These are phyloP conservation scores for Solanum stenotomum DNA, from an alignment of 257 asterid genomes.

Conservation along the genomic window DNA sequence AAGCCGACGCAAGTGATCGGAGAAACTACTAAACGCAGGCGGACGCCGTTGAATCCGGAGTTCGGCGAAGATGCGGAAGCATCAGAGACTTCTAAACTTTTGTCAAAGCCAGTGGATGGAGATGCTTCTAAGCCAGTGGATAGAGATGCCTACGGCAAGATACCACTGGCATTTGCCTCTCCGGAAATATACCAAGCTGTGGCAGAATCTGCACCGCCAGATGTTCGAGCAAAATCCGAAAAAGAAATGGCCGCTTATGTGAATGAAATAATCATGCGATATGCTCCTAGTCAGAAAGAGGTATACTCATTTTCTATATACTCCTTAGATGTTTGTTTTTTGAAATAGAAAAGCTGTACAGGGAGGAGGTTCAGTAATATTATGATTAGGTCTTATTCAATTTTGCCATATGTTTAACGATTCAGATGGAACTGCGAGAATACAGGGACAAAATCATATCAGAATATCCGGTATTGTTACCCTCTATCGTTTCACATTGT, in stretches of 20 bases:
- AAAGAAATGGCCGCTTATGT: not conserved
- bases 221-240: not conserved
- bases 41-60: not conserved
- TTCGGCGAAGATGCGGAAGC: not conserved
- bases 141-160: not conserved
- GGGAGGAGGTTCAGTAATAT: no score
- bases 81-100: not conserved
- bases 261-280: not conserved
- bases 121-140: no score
- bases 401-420: not conserved
- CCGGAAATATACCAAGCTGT: not conserved
- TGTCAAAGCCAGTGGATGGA: not conserved
- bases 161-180: not conserved
- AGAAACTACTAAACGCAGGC: not conserved
- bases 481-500: not conserved
- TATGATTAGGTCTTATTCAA: not conserved
- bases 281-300: not conserved
- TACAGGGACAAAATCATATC: not conserved
- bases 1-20: not conserved
- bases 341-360: not conserved
- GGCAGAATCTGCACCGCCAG: not conserved
- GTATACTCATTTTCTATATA: not conserved
- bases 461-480: not conserved
- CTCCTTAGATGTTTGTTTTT: not conserved
- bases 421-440: not conserved